Evolutionary conservation across 768 basidiomycete genomes (phyloP).

Genomic region (Phanerodontia chrysosporium): DNA sequence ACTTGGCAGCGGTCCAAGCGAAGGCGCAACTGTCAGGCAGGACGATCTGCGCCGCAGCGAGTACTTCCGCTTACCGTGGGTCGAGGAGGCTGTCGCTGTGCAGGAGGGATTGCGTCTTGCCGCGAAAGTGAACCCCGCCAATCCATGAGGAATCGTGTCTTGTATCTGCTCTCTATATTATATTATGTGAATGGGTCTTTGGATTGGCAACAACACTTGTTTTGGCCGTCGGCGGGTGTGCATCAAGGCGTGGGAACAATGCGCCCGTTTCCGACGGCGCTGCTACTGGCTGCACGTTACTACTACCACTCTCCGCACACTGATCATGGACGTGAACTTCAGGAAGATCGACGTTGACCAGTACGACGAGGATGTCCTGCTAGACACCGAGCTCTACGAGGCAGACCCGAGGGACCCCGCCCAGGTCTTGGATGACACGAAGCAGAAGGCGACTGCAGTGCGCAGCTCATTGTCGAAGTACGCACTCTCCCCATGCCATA

Average conservation of each 20-base stretch:
- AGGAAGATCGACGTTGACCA: constrained; percentile 93
- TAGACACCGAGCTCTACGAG: constrained; percentile 82
- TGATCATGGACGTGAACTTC: constrained; percentile 36
- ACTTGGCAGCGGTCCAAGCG: constrained; percentile 81
- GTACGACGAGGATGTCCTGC: constrained; percentile 87
- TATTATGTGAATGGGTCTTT: too few relatives aligned
- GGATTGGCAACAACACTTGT: too few relatives aligned
- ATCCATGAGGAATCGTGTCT: background rate
- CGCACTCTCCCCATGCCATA: constrained; percentile 21
- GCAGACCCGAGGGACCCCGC: constrained; percentile 77
- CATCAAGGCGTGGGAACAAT: background rate
- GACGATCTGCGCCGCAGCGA: constrained; percentile 88
- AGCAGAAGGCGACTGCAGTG: constrained; percentile 68
- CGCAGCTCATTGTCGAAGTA: constrained; percentile 73
- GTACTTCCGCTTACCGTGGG: constrained; percentile 91
- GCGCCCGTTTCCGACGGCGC: background rate
- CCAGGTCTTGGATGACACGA: constrained; percentile 71
- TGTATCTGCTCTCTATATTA: background rate
- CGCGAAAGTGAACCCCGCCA: constrained; percentile 14
- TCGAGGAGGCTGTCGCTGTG: constrained; percentile 80
- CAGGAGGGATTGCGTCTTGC: constrained; percentile 78
- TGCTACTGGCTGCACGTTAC: background rate
- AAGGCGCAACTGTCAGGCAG: constrained; percentile 74
- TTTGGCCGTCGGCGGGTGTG: too few relatives aligned
- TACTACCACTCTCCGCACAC: background rate